A percentile compares a stretch with the other conserved stretches of the same genome.
Conservation (phyloP, 169 alveolate genomes). For the Eimeria acervulina region DNA sequence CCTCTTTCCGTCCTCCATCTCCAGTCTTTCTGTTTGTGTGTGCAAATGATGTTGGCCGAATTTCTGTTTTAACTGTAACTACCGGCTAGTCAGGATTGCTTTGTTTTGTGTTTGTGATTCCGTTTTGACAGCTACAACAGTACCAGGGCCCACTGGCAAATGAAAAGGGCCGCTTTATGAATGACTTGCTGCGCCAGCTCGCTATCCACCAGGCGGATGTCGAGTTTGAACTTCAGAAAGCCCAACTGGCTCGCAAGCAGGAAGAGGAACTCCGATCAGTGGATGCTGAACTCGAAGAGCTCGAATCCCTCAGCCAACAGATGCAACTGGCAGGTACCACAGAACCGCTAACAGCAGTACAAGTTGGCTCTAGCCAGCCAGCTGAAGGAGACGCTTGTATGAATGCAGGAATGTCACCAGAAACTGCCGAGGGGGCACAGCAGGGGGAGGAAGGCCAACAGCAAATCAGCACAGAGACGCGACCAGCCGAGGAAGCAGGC, state of each 20-base stretch:
- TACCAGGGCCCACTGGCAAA: slow-evolving; percentile 53
- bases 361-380: background rate
- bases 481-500: background rate
- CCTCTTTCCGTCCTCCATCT: background rate
- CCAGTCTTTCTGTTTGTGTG: background rate
- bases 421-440: slow-evolving; percentile 3
- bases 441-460: background rate
- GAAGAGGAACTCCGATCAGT: slow-evolving; percentile 53
- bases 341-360: background rate
- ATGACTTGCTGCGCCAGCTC: slow-evolving; percentile 51
- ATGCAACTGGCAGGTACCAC: background rate
- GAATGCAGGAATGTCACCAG: background rate
- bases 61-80: background rate
- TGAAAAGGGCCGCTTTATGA: slow-evolving; percentile 31
- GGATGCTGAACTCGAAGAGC: slow-evolving; percentile 46
- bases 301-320: background rate
- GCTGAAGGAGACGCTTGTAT: background rate
- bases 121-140: slow-evolving; percentile 52
- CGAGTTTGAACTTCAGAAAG: slow-evolving; percentile 6
- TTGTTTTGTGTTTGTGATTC: background rate
- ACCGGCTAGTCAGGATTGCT: background rate
- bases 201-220: slow-evolving; percentile 51
- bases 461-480: background rate
- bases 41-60: background rate
- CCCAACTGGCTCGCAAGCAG: background rate